These are phyloP conservation scores for Fusarium cyanostomum DNA, from an alignment of 2,329 filamentous ascomycete species.

Conservation along the genomic window DNA sequence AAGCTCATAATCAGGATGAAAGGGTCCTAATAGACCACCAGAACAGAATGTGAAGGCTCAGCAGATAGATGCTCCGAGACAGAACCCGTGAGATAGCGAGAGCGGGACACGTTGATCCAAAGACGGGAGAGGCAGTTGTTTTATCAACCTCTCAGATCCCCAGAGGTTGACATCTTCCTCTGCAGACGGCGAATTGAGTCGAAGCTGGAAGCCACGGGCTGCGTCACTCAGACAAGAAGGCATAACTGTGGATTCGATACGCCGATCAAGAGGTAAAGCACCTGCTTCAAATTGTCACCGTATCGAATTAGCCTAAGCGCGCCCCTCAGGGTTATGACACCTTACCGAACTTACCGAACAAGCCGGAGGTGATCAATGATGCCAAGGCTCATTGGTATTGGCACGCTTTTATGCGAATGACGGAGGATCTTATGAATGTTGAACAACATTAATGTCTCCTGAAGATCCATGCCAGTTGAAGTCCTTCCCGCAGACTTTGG, in stretches of 20 bases:
- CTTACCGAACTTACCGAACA: not conserved
- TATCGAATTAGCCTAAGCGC: not conserved
- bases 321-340: too few relatives aligned
- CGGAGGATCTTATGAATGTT: too few relatives aligned
- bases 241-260: not conserved
- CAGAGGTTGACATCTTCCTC: too few relatives aligned
- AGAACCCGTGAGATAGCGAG: not conserved
- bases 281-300: not conserved
- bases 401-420: not conserved
- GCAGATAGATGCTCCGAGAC: too few relatives aligned
- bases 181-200: too few relatives aligned
- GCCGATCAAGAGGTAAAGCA: not conserved
- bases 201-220: not conserved
- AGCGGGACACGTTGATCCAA: not conserved
- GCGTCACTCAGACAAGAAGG: not conserved
- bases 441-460: too few relatives aligned
- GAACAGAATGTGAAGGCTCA: not conserved
- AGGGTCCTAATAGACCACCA: not conserved
- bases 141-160: not conserved
- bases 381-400: not conserved
- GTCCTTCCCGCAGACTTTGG: not conserved
- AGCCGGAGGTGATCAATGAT: too few relatives aligned
- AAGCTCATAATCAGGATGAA: constrained; percentile 16
- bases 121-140: not conserved
- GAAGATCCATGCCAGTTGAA: not conserved